These are phyloP conservation scores for Phylloporus sp. DNA, from an alignment of 768 basidiomycete genomes.

Conservation along the genomic window DNA sequence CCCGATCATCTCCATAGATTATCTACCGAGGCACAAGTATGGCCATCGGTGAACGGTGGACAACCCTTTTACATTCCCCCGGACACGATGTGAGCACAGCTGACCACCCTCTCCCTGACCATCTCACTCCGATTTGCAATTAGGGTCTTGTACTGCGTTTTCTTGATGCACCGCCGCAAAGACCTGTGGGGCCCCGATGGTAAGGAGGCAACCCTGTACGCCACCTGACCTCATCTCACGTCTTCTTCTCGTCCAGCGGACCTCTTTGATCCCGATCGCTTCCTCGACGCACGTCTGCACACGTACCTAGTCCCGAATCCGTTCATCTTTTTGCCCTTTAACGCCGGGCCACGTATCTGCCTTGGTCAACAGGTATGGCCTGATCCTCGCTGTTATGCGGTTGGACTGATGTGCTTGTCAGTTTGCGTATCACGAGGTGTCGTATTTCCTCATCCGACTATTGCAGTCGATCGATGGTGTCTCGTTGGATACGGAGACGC, in stretches of 20 bases:
- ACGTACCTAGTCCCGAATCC: constrained; percentile 55
- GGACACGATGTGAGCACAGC: constrained; percentile 19
- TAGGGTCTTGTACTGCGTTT: constrained; percentile 20
- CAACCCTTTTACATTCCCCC: constrained; percentile 55
- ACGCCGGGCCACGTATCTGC: constrained; percentile 64
- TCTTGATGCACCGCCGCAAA: constrained; percentile 34
- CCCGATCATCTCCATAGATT: constrained; percentile 14
- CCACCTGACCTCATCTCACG: background rate
- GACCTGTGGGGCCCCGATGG: constrained; percentile 31
- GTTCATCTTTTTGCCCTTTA: constrained; percentile 69
- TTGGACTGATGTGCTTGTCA: constrained; percentile 13
- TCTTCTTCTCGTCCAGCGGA: constrained; percentile 11
- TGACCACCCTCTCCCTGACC: background rate
- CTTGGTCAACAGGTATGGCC: constrained; percentile 43
- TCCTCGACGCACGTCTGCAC: constrained; percentile 53
- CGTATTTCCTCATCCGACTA: constrained; percentile 51
- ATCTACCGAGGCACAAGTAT: constrained; percentile 13
- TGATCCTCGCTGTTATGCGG: background rate
- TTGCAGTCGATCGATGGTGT: constrained; percentile 46
- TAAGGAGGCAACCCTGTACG: constrained; percentile 2
- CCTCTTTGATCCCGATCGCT: constrained; percentile 62
- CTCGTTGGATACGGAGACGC: constrained; percentile 36
- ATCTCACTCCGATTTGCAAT: background rate
- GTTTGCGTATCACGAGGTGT: constrained; percentile 56
- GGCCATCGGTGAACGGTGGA: constrained; percentile 25